These are phyloP conservation scores for Alliaria petiolata DNA, from an alignment of 345 rosid genomes.

Conservation along the genomic window DNA sequence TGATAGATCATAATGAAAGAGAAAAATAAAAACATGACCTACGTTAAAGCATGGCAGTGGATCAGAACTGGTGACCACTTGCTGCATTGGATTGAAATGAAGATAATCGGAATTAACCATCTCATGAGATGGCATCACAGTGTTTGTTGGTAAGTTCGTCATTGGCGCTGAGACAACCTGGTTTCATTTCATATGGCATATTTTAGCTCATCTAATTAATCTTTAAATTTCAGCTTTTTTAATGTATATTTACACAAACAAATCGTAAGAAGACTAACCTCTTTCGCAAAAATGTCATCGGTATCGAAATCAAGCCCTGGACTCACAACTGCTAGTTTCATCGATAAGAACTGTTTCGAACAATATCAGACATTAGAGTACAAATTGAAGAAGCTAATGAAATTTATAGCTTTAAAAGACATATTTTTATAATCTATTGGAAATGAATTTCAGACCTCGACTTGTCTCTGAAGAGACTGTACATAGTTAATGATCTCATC, in stretches of 20 bases:
- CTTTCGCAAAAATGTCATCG: slow-evolving; percentile 74
- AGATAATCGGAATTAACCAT: slow-evolving; percentile 36
- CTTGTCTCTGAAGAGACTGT: slow-evolving; percentile 93
- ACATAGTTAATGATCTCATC: slow-evolving; percentile 99
- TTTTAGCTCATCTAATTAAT: slow-evolving; percentile 3
- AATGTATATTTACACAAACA: not conserved
- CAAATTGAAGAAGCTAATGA: not conserved
- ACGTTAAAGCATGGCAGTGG: slow-evolving; percentile 11
- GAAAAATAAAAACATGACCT: not conserved
- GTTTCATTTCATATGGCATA: not conserved
- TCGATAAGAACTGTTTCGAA: slow-evolving; percentile 74
- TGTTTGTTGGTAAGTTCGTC: slow-evolving; percentile 11
- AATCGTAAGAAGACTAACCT: slow-evolving; percentile 47
- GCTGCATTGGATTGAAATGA: slow-evolving; percentile 52
- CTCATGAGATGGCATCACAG: slow-evolving; percentile 41
- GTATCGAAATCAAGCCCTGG: slow-evolving; percentile 68
- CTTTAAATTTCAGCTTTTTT: not conserved
- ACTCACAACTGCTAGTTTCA: slow-evolving; percentile 94
- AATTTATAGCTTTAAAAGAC: not conserved
- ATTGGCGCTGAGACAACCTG: slow-evolving; percentile 28
- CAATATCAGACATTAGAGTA: slow-evolving; percentile 21
- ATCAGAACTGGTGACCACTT: slow-evolving; percentile 44
- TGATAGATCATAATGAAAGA: not conserved
- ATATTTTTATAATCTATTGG: not conserved
- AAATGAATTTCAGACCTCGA: slow-evolving; percentile 55